Conservation (phyloP, 2,329 filamentous ascomycete species). For the Sarocladiaceae sp. region DNA sequence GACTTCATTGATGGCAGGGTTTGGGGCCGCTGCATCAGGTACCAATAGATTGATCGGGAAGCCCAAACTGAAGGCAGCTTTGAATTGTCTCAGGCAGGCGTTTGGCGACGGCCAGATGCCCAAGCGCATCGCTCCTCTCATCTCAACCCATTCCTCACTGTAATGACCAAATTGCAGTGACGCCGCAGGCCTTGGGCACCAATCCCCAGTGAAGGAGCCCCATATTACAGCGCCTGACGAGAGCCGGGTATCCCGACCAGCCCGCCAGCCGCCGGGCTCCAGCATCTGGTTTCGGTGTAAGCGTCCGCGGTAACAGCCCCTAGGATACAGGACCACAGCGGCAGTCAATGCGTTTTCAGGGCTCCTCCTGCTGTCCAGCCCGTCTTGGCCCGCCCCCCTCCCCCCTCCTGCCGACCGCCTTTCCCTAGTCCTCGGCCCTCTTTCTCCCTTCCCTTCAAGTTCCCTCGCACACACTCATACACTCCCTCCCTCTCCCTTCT, state of each 20-base stretch:
- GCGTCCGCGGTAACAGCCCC: no score
- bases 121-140: slow-evolving; percentile 6
- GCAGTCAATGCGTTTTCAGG: no score
- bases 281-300: neutral
- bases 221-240: neutral
- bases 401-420: slow-evolving; percentile 6
- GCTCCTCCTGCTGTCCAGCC: neutral
- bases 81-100: slow-evolving; percentile 5
- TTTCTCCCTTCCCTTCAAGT: neutral
- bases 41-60: no score
- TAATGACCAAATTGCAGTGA: no score
- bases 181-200: no score
- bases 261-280: neutral
- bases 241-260: no score
- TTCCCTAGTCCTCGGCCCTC: slow-evolving; percentile 3
- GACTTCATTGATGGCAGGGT: slow-evolving; percentile 2
- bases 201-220: no score
- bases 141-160: no score
- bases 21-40: neutral
- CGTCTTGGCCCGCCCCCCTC: neutral
- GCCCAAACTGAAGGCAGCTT: no score
- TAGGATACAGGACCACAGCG: no score
- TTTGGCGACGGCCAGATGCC: slow-evolving; percentile 3
- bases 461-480: neutral
- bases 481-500: slow-evolving; percentile 4